phyloP scores from a whole-genome alignment of 2,329 filamentous ascomycete species.

The Diplodia scrobiculata region DNA sequence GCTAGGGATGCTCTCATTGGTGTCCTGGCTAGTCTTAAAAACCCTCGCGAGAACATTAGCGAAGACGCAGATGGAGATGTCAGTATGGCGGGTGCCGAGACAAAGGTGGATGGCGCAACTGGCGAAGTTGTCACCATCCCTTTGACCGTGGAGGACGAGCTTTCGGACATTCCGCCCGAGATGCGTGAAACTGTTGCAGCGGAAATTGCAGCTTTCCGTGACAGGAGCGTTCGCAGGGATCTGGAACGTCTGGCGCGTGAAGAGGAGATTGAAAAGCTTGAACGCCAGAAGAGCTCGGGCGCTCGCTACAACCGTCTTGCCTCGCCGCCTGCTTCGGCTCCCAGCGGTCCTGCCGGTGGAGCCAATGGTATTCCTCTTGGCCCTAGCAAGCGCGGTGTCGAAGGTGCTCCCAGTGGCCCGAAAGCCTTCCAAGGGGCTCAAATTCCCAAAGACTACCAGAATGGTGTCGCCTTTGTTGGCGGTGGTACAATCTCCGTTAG shows the following conservation, averaged over 20 bases:
- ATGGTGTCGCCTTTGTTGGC: constrained; percentile 80
- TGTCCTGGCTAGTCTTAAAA: constrained; percentile 70
- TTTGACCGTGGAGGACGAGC: constrained; percentile 78
- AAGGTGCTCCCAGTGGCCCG: constrained; percentile 74
- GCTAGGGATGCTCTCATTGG: constrained; percentile 69
- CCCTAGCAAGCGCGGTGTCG: constrained; percentile 66
- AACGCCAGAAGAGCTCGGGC: constrained; percentile 71
- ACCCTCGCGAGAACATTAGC: constrained; percentile 54
- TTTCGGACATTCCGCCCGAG: constrained; percentile 92
- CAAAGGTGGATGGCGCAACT: constrained; percentile 59
- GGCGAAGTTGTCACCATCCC: constrained; percentile 90
- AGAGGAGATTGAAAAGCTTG: constrained; percentile 87
- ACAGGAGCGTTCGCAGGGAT: constrained; percentile 84
- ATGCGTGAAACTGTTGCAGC: constrained; percentile 93
- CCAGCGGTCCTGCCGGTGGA: constrained; percentile 62
- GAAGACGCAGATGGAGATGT: constrained; percentile 67
- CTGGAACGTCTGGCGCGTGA: constrained; percentile 83
- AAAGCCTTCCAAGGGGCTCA: constrained; percentile 62
- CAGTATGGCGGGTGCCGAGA: constrained; percentile 59
- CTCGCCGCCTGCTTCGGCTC: constrained; percentile 66
- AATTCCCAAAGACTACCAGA: constrained; percentile 71
- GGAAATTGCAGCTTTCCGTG: constrained; percentile 92
- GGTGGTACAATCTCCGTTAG: constrained; percentile 55
- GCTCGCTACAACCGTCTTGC: constrained; percentile 66
- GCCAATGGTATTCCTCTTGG: constrained; percentile 77